Base-by-base conservation (phyloP, 306 rosid genomes). In the Abrus precatorius region DNA sequence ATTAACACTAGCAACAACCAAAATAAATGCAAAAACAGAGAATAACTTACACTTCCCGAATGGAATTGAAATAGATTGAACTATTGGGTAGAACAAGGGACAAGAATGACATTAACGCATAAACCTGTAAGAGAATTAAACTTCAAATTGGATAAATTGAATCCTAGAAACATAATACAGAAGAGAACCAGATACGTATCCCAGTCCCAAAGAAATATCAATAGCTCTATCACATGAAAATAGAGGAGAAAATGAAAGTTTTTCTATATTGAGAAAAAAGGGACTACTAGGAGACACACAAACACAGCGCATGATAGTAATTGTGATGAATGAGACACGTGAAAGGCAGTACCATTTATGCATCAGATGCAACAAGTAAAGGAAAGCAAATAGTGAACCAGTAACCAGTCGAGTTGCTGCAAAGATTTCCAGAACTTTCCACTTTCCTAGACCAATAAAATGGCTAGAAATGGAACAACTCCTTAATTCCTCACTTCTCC, bases 41-140 rank as follows among this genome's bases (percentile, higher is more conserved):
- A 72, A 27, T 60, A 38, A 90, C 98, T 93, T 91, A 93, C 98
- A 89, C 93, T 91, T 93, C 98, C 36, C 93, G 85, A 49, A 91
- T 81, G 59, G 98, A 93, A 83, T 90, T 87, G 57, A 93, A 93
- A 86, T 93, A 93, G 70, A 93, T 91, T 57, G 98, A 88, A 66
- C 90, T 75, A 45, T n/a, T 67, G 4, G 94, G 97, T 54, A 91
- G 77, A 82, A 89, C 89, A 66, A 93, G 98, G 76, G 92, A 87
- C 81, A 89, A 85, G 90, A 93, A 93, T 55, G 98, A 93, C 92
- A 84, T 93, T 56, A 90, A 73, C 3, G 98, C 98, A 75, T 93
- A 93, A 67, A 93, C 92, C 98, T 93, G 94, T 10, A 9, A 77
- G 43, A 68, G 69, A 73, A 79, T 4, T 64, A 66, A 44, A 48